Evolutionary conservation across 78 protist species (phyloP), one percentile per base, ranked within the genome.

Genomic region (Dictyostelium capitatum): DNA sequence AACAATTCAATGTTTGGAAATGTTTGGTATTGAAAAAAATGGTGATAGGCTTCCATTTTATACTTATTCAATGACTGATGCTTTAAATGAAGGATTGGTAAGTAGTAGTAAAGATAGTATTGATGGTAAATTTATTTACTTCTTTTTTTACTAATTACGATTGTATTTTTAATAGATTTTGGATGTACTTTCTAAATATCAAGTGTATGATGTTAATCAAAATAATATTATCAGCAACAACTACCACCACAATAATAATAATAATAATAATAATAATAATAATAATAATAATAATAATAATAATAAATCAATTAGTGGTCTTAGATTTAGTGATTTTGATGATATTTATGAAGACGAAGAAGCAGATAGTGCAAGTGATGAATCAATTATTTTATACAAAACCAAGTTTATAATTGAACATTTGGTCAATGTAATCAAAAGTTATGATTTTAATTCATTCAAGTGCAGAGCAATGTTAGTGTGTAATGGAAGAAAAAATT

Each of bases 41-140:
- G 83, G 87, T 23, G 77, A 90, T 48, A 90, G 67, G 14, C 11
- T 37, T 46, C 95, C 95, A 19, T 90, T 90, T 46, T 65, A 90
- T 20, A 82, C 90, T 5, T 90, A 90, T 30, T 90, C 95, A 17
- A 90, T 90, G 85, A 67, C 79, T 1, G 85, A 87, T 30, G 93
- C 93, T 8, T 65, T 87, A 48, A 79, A 77, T 5, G 93, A 87
- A 62, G 59, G 64, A 12, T 43, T 87, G 7, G 62, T 87, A 37
- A 37, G 43, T 37, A 37, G 2, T 37, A 2, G 2, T 37, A 37
- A 37, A 3, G 2, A 37, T 37, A n/a, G 72, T 11, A 72, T 83
- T 54, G 8, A 25, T 15, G 50, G 6, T 70, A 14, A 59, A 50
- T 20, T n/a, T n/a, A n/a, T n/a, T n/a, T n/a, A n/a, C n/a, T n/a